Conservation (phyloP, 2,329 filamentous ascomycete genomes). For the Stagonosporopsis chrysanthemi region DNA sequence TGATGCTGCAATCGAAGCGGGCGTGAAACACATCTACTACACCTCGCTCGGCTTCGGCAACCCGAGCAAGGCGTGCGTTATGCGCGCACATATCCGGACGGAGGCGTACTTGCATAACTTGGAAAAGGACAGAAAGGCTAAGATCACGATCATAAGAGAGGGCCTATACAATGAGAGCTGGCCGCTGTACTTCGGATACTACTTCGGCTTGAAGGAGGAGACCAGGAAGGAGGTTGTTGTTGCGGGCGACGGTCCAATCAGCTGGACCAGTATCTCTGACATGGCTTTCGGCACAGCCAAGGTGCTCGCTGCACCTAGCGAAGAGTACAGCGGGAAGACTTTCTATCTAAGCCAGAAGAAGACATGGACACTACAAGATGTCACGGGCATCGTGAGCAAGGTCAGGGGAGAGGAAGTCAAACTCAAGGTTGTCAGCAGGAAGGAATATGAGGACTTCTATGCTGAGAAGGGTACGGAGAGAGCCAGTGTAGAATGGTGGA, state of each 20-base stretch:
- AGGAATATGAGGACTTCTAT: constrained; percentile 54
- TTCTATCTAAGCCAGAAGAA: constrained; percentile 49
- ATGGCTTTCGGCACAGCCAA: constrained; percentile 54
- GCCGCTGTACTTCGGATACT: constrained; percentile 58
- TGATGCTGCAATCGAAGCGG: constrained; percentile 51
- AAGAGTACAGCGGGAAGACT: constrained; percentile 47
- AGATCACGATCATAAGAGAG: constrained; percentile 53
- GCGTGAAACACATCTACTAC: constrained; percentile 57
- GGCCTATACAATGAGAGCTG: constrained; percentile 58
- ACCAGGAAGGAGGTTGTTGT: constrained; percentile 48
- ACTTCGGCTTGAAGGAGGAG: constrained; percentile 46
- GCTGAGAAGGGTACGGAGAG: constrained; percentile 47
- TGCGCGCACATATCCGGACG: constrained; percentile 57
- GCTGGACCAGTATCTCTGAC: constrained; percentile 55
- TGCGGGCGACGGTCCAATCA: constrained; percentile 53
- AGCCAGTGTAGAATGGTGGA: constrained; percentile 56
- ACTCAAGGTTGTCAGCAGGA: constrained; percentile 47
- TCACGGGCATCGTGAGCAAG: constrained; percentile 42
- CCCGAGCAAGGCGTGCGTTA: constrained; percentile 53
- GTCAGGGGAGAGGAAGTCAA: constrained; percentile 39
- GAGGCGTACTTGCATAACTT: constrained; percentile 50
- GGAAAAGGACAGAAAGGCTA: constrained; percentile 26
- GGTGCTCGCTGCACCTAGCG: constrained; percentile 44
- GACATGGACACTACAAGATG: constrained; percentile 36
- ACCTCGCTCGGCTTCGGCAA: constrained; percentile 54